Conservation (phyloP, 2,329 filamentous ascomycete species). For the Xylogone sp. region DNA sequence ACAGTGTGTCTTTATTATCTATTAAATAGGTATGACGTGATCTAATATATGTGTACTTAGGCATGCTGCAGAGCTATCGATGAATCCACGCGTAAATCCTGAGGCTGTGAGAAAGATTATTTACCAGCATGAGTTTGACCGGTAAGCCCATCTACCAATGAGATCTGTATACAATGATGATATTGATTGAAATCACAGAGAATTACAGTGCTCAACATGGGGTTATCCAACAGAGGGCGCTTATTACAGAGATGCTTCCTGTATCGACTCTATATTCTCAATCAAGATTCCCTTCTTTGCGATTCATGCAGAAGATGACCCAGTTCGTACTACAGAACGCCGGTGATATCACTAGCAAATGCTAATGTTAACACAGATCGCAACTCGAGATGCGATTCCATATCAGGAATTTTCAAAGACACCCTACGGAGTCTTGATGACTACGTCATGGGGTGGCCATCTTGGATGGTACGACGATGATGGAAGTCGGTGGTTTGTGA, state of each 20-base stretch:
- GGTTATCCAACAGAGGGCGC: slow-evolving; percentile 62
- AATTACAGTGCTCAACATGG: slow-evolving; percentile 60
- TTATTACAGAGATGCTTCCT: slow-evolving; percentile 62
- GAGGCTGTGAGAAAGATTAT: slow-evolving; percentile 46
- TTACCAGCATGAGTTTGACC: slow-evolving; percentile 62
- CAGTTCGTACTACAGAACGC: slow-evolving; percentile 36
- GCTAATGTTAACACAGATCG: slow-evolving; percentile 50
- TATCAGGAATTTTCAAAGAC: slow-evolving; percentile 76
- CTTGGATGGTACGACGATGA: slow-evolving; percentile 84
- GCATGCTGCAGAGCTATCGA: slow-evolving; percentile 49
- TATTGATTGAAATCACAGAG: slow-evolving; percentile 29
- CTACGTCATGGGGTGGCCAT: slow-evolving; percentile 81
- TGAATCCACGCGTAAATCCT: slow-evolving; percentile 50
- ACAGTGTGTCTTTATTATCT: slow-evolving; percentile 15
- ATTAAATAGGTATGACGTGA: not conserved
- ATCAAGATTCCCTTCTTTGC: slow-evolving; percentile 57
- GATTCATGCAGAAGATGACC: slow-evolving; percentile 61
- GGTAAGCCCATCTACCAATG: slow-evolving; percentile 38
- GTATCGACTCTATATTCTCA: slow-evolving; percentile 50
- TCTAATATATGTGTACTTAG: slow-evolving; percentile 15
- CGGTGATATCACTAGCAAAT: not conserved
- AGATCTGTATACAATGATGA: not conserved
- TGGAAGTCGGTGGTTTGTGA: slow-evolving; percentile 81
- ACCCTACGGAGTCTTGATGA: slow-evolving; percentile 77
- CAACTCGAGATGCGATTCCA: slow-evolving; percentile 68